These are phyloP conservation scores for Strigomonas culicis DNA, from an alignment of 208 protist genomes.

Conservation along the genomic window DNA sequence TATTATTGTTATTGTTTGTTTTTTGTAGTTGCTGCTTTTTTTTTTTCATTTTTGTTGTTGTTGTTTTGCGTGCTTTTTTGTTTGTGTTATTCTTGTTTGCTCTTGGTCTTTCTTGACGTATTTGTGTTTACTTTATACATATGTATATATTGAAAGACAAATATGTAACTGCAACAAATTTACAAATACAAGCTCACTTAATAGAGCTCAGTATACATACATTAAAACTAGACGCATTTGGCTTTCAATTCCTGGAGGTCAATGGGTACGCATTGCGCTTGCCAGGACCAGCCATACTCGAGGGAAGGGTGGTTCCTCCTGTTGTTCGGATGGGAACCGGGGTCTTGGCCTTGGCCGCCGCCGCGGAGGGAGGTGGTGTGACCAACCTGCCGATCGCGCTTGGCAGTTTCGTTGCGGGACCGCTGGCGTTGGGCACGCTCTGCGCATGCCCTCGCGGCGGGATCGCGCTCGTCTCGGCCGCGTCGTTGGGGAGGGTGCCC, in stretches of 20 bases:
- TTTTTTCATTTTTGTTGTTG: background rate
- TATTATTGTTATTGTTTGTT: background rate
- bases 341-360: no score
- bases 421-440: constrained; percentile 1
- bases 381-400: no score
- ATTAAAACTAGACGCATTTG: no score
- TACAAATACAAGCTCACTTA: no score
- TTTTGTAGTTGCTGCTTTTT: background rate
- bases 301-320: no score
- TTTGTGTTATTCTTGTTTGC: background rate
- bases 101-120: background rate
- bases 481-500: background rate
- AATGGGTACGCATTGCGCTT: no score
- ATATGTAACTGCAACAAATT: background rate
- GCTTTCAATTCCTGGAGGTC: no score
- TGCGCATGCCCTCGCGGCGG: background rate
- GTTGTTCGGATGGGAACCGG: no score
- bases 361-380: no score
- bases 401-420: no score
- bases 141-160: background rate
- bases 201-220: no score
- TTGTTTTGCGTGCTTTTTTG: background rate
- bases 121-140: background rate
- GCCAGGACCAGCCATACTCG: no score
- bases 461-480: background rate